Evolutionary conservation across 2,329 filamentous ascomycete species (phyloP).

Genomic region (Albophoma yamanashiensis): DNA sequence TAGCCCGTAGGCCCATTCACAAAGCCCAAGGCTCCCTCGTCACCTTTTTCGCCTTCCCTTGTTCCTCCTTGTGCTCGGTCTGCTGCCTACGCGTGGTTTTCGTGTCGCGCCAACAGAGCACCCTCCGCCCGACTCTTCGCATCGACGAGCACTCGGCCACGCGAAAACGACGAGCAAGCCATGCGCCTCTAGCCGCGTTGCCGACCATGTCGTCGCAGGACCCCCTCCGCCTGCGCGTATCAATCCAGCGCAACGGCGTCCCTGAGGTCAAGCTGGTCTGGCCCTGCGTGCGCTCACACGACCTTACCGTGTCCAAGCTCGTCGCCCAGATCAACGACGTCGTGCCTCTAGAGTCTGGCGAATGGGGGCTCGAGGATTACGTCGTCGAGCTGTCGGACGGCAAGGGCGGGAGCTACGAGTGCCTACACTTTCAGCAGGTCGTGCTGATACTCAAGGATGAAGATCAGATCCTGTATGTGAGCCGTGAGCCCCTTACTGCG

Average conservation of each 20-base stretch:
- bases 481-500: conserved; percentile 17
- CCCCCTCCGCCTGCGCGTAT: conserved; percentile 58
- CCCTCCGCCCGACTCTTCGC: not conserved
- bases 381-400: conserved; percentile 58
- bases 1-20: not conserved
- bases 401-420: conserved; percentile 62
- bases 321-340: conserved; percentile 70
- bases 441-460: conserved; percentile 64
- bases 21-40: not conserved
- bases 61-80: not conserved
- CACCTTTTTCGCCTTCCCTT: not conserved
- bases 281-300: conserved; percentile 45
- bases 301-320: conserved; percentile 64
- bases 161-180: not conserved
- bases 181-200: conserved; percentile 9
- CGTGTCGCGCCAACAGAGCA: not conserved
- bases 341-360: conserved; percentile 66
- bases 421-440: conserved; percentile 72
- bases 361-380: conserved; percentile 89
- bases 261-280: conserved; percentile 65
- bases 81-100: not conserved
- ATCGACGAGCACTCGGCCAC: not conserved
- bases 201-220: conserved; percentile 14
- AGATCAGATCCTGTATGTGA: conserved; percentile 66
- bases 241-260: conserved; percentile 61